Conservation (phyloP, 768 basidiomycete species). For the Naganishia antarctica region DNA sequence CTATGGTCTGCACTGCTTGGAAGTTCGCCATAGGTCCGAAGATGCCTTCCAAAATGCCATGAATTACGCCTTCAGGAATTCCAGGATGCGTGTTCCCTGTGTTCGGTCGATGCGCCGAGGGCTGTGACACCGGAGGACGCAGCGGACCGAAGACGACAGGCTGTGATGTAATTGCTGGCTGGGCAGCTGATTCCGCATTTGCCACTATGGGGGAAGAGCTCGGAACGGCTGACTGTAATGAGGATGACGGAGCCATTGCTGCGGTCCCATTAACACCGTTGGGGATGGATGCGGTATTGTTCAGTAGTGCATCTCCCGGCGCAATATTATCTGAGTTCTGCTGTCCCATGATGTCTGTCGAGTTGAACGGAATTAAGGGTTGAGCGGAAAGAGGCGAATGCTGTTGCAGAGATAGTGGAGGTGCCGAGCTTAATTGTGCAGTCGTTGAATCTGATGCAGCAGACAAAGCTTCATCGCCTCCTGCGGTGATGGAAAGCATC, state of each 20-base stretch:
- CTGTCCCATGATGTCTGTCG: too few species aligned
- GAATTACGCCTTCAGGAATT: constrained; percentile 11
- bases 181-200: neutral
- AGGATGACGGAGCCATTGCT: too few species aligned
- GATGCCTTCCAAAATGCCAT: constrained; percentile 4
- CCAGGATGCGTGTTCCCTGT: neutral
- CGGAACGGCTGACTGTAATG: too few species aligned
- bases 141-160: neutral
- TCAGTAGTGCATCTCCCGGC: too few species aligned
- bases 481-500: neutral
- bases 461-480: neutral
- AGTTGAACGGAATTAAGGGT: too few species aligned
- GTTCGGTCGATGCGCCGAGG: neutral
- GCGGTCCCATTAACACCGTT: too few species aligned
- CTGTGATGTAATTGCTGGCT: neutral
- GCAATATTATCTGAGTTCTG: too few species aligned
- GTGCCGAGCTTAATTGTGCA: neutral
- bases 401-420: neutral
- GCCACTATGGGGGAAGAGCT: neutral
- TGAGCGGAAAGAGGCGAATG: neutral
- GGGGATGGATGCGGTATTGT: too few species aligned
- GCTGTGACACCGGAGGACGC: neutral
- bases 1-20: neutral
- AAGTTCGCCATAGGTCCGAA: constrained; percentile 9
- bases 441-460: neutral